Conservation (phyloP, 805 yeast genomes). For the Zygosaccharomyces pseudorouxii region DNA sequence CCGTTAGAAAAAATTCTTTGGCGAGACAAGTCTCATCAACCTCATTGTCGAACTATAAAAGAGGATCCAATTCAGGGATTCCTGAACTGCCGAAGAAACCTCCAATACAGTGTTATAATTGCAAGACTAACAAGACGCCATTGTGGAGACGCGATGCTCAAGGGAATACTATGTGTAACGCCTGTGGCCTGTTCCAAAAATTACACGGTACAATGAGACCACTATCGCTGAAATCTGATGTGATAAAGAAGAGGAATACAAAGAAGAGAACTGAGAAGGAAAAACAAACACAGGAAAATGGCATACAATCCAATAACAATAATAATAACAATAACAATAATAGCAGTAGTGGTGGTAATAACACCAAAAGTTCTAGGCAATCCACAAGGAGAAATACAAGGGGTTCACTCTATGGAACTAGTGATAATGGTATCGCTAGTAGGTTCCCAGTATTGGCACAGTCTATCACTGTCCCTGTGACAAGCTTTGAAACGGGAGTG, state of each 20-base stretch:
- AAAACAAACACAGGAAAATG: constrained; percentile 11
- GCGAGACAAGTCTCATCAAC: constrained; percentile 29
- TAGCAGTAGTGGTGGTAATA: constrained; percentile 7
- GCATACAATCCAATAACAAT: constrained; percentile 4
- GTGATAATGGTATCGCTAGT: not conserved
- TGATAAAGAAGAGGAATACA: constrained; percentile 70
- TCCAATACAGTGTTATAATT: constrained; percentile 66
- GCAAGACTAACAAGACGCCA: constrained; percentile 90
- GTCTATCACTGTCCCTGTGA: constrained; percentile 11
- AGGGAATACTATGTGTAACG: constrained; percentile 91
- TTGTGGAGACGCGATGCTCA: constrained; percentile 91
- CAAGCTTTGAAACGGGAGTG: constrained; percentile 11
- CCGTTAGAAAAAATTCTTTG: constrained; percentile 29
- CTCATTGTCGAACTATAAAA: constrained; percentile 26
- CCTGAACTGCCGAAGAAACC: constrained; percentile 28
- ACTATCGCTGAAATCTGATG: constrained; percentile 82
- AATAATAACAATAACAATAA: constrained; percentile 2
- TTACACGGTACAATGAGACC: constrained; percentile 96
- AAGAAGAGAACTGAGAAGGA: constrained; percentile 52
- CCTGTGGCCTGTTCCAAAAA: constrained; percentile 90
- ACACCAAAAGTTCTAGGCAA: constrained; percentile 7
- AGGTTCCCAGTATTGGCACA: constrained; percentile 3
- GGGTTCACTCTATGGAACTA: not conserved
- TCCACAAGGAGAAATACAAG: constrained; percentile 13
- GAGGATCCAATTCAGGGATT: constrained; percentile 19